Evolutionary conservation across 148 eudicot species (phyloP).

Genomic region (Rhododendron molle): DNA sequence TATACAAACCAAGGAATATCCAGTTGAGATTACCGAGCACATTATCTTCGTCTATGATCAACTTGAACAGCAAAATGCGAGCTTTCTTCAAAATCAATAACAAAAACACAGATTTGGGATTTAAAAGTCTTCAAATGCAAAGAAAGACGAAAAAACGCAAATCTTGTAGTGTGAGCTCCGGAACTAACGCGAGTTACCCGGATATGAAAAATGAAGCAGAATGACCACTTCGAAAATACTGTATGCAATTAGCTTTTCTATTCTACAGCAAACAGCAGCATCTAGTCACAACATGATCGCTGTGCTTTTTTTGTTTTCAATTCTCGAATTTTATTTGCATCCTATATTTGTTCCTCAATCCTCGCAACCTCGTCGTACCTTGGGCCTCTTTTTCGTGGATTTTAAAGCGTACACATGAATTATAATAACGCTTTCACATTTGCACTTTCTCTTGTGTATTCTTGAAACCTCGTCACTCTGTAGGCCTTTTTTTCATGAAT

Average conservation of each 20-base stretch:
- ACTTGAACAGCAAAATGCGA: conserved; percentile 6
- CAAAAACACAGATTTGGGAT: background rate
- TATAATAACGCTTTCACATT: no score
- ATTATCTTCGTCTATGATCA: conserved; percentile 2
- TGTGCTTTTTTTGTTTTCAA: no score
- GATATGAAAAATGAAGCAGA: conserved; percentile 2
- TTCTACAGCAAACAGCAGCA: background rate
- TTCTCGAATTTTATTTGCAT: no score
- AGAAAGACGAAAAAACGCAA: background rate
- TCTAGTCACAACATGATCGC: no score
- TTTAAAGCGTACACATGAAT: no score
- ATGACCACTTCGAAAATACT: background rate
- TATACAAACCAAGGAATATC: conserved; percentile 11
- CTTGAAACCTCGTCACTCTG: no score
- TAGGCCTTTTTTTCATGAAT: no score
- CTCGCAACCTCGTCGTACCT: no score
- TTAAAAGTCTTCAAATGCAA: background rate
- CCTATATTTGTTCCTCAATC: no score
- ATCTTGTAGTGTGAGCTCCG: conserved; percentile 1
- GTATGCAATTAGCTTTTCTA: background rate
- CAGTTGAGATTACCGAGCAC: conserved; percentile 11
- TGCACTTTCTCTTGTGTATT: background rate
- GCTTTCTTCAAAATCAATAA: conserved; percentile 1
- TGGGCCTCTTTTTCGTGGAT: no score
- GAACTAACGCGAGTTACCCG: background rate